Percentiles rank a stretch among this genome's conserved stretches.
These are phyloP conservation scores for Calonectria hongkongensis DNA, from an alignment of 2,329 filamentous ascomycete species.

Conservation along the genomic window DNA sequence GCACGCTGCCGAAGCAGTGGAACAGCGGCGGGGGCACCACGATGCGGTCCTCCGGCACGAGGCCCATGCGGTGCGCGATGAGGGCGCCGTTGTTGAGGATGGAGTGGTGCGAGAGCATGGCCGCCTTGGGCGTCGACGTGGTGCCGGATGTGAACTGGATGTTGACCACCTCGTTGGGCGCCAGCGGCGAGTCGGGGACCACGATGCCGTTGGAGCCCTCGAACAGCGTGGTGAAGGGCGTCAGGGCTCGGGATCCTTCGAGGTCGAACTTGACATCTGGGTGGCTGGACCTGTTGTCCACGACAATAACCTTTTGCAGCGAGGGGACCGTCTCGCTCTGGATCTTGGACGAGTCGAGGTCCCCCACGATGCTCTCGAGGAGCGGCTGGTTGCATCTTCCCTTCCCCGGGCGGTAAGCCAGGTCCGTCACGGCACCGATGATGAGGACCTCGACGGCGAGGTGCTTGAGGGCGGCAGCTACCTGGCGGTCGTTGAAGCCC, in stretches of 20 bases:
- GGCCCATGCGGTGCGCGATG: constrained; percentile 89
- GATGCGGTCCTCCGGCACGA: constrained; percentile 83
- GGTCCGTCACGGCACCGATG: constrained; percentile 90
- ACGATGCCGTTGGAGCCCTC: constrained; percentile 58
- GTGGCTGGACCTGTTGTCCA: constrained; percentile 82
- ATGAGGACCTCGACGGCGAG: constrained; percentile 84
- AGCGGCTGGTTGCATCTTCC: constrained; percentile 73
- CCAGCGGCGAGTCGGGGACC: constrained; percentile 67
- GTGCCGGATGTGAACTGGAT: constrained; percentile 99
- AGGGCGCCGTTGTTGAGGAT: constrained; percentile 94
- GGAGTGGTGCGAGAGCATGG: constrained; percentile 88
- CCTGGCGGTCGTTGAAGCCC: constrained; percentile 87
- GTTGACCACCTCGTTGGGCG: constrained; percentile 85
- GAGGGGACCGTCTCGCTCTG: constrained; percentile 75
- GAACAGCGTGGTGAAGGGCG: constrained; percentile 66
- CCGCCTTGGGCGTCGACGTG: constrained; percentile 92
- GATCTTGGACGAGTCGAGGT: constrained; percentile 60
- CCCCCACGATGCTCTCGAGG: constrained; percentile 66
- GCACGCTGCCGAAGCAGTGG: constrained; percentile 91
- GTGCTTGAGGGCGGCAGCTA: constrained; percentile 85
- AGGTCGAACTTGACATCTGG: constrained; percentile 66
- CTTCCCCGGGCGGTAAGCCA: constrained; percentile 77
- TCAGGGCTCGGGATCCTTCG: constrained; percentile 65
- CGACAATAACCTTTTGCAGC: constrained; percentile 81
- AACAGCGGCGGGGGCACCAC: constrained; percentile 92